These are phyloP conservation scores for Zygoascus hellenicus DNA, from an alignment of 1,139 yeast species.

Conservation along the genomic window DNA sequence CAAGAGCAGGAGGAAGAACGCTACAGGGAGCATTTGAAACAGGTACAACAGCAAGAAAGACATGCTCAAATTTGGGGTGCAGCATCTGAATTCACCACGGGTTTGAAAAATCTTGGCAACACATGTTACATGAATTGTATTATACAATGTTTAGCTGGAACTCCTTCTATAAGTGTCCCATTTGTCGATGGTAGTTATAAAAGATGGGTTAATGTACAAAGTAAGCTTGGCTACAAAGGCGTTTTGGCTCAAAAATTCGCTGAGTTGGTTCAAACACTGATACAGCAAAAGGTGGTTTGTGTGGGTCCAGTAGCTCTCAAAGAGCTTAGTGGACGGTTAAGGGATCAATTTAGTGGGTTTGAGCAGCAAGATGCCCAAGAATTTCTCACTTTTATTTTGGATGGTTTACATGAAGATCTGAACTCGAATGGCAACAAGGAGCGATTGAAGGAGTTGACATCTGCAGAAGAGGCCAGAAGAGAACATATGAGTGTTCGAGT, in stretches of 20 bases:
- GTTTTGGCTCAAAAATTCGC: constrained; percentile 71
- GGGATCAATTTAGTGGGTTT: constrained; percentile 64
- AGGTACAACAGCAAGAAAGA: constrained; percentile 7
- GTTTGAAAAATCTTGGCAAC: constrained; percentile 78
- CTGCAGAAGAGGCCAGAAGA: constrained; percentile 67
- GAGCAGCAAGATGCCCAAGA: constrained; percentile 96
- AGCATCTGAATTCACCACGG: constrained; percentile 38
- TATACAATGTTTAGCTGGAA: constrained; percentile 69
- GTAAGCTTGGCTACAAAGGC: constrained; percentile 80
- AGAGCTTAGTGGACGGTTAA: constrained; percentile 57
- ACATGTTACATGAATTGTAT: constrained; percentile 94
- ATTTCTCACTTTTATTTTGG: constrained; percentile 75
- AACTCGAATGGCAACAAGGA: constrained; percentile 59
- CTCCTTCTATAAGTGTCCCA: constrained; percentile 42
- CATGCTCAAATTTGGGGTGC: neutral
- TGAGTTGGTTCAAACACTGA: constrained; percentile 55
- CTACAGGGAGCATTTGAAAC: constrained; percentile 9
- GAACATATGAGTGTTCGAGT: constrained; percentile 72
- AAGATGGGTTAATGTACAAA: constrained; percentile 66
- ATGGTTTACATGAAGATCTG: constrained; percentile 83
- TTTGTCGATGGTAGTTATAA: constrained; percentile 56
- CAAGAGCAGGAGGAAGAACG: constrained; percentile 8
- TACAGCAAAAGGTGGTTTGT: constrained; percentile 43
- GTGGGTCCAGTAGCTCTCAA: constrained; percentile 57
- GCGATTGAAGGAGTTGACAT: constrained; percentile 54